Percentiles rank a stretch among this genome's conserved stretches.
Conservation (phyloP, 805 yeast species). For the Ogataea haglerorum region DNA sequence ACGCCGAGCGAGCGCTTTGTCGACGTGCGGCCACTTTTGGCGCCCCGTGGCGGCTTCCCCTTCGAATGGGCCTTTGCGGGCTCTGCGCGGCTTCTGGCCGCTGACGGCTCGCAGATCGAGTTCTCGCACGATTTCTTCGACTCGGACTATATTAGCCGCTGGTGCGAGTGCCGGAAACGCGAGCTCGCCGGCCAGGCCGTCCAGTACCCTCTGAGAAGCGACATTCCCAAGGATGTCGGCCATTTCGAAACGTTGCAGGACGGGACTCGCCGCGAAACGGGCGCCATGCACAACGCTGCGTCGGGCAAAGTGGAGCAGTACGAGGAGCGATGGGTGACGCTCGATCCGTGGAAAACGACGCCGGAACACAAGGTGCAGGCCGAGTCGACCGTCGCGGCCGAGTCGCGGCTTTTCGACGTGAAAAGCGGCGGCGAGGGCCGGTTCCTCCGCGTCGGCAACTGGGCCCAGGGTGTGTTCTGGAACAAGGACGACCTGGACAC, state of each 20-base stretch:
- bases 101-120: slow-evolving; percentile 32
- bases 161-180: slow-evolving; percentile 5
- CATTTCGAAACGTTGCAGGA: slow-evolving; percentile 37
- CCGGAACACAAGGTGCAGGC: slow-evolving; percentile 24
- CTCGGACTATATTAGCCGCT: slow-evolving; percentile 34
- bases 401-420: slow-evolving; percentile 24
- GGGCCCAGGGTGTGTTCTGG: slow-evolving; percentile 50
- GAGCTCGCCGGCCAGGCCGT: slow-evolving; percentile 3
- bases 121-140: slow-evolving; percentile 43
- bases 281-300: slow-evolving; percentile 44
- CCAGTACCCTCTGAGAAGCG: slow-evolving; percentile 16
- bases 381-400: slow-evolving; percentile 3
- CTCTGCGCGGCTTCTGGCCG: slow-evolving; percentile 33
- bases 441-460: slow-evolving; percentile 45
- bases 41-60: slow-evolving; percentile 37
- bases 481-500: slow-evolving; percentile 23
- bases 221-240: slow-evolving; percentile 42
- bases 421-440: slow-evolving; percentile 37
- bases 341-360: slow-evolving; percentile 38
- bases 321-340: slow-evolving; percentile 52
- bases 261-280: slow-evolving; percentile 48
- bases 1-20: slow-evolving; percentile 45
- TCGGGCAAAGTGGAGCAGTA: slow-evolving; percentile 42
- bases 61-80: slow-evolving; percentile 64
- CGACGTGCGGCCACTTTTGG: slow-evolving; percentile 40